Evolutionary conservation across 2,329 filamentous ascomycete species (phyloP).

Genomic region (Colletotrichum godetiae): DNA sequence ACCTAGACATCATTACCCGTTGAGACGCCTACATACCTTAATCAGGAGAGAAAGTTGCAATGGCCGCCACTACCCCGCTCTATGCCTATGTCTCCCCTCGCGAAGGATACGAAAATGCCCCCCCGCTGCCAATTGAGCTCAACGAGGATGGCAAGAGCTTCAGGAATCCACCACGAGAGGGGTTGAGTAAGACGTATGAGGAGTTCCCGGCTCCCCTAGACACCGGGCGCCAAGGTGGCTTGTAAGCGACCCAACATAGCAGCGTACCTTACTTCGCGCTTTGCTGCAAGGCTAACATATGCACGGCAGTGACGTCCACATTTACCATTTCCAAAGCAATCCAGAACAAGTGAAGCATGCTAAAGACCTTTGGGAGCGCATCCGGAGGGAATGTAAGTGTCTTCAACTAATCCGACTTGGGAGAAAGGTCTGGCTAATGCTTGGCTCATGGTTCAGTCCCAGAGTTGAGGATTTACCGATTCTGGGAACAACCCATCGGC

Average conservation of each 20-base stretch:
- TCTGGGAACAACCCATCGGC: slow-evolving; percentile 83
- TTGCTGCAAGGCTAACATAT: neutral
- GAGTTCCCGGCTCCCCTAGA: slow-evolving; percentile 76
- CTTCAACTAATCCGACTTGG: neutral
- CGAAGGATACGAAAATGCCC: slow-evolving; percentile 66
- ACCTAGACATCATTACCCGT: neutral
- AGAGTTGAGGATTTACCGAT: slow-evolving; percentile 82
- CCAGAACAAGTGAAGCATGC: slow-evolving; percentile 74
- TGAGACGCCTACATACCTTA: too few relatives aligned
- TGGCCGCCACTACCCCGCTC: slow-evolving; percentile 46
- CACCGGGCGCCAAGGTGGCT: slow-evolving; percentile 75
- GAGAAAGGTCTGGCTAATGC: neutral
- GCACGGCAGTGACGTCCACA: slow-evolving; percentile 75
- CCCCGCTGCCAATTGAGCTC: slow-evolving; percentile 67
- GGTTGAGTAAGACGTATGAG: slow-evolving; percentile 76
- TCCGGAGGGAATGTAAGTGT: slow-evolving; percentile 79
- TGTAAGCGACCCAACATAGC: slow-evolving; percentile 59
- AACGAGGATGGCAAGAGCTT: slow-evolving; percentile 82
- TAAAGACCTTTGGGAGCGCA: slow-evolving; percentile 78
- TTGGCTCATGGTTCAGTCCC: slow-evolving; percentile 68
- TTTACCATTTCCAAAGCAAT: slow-evolving; percentile 81
- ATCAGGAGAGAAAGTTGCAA: neutral
- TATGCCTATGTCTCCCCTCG: slow-evolving; percentile 68
- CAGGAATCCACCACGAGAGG: slow-evolving; percentile 71
- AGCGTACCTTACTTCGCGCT: neutral